Base-by-base conservation (phyloP, 441 rosid species). In the Erysimum cheiri region DNA sequence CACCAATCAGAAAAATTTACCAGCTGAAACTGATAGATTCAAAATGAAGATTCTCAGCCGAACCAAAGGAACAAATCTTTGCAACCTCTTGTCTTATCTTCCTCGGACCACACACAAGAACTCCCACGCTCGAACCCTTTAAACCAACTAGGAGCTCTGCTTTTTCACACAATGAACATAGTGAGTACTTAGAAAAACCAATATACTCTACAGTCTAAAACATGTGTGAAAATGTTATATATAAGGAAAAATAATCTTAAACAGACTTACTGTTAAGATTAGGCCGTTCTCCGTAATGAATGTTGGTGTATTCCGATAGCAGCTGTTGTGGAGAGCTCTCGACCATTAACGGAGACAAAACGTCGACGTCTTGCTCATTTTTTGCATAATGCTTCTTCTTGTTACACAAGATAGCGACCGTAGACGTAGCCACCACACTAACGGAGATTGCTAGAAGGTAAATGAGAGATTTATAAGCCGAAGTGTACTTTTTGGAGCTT, bases 61-160 rank as follows among this genome's bases (percentile, higher is more conserved):
- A 55, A 55, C 40, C 26, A 15, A 55, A 15, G 8, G 60, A 55
- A 55, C 60, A 55, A 15, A 55, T 55, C 1, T 55, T 55, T 55
- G 60, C 60, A 55, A 55, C 60, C 60, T 55, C 60, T 55, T 32
- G 26, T 55, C 40, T 55, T 41, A 55, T 55, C 40, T 55, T 55
- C 26, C n/a, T 55, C 22, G 60, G 60, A 55, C 60, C 60, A 55
- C 40, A 32, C 7, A 55, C 60, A 55, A 55, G 41, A 55, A 55
- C 60, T 55, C 60, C 60, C 7, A 55, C 28, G 28, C 41, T 55
- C n/a, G 60, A 55, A 33, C 60, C 60, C 2, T 55, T 33, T 32
- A 55, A 32, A 55, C 41, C 60, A 55, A 33, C 60, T 32, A 55
- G 26, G 19, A 55, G 60, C 26, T 33, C 60, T 55, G 60, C n/a